phyloP scores from a whole-genome alignment of 495 filamentous ascomycete species.

The Cladorrhinum samala region DNA sequence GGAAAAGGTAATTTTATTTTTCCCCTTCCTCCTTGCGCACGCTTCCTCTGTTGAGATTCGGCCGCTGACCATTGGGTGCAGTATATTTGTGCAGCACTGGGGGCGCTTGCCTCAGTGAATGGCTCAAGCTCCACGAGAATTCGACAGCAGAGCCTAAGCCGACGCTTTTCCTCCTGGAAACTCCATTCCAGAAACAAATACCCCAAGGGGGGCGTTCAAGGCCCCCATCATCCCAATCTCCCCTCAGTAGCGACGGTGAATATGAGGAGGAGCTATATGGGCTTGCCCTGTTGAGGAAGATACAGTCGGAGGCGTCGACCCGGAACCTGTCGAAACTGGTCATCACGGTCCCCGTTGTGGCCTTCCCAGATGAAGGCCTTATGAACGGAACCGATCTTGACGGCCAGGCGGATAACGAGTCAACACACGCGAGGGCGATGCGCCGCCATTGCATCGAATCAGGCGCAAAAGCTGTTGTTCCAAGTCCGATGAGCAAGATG shows the following conservation, averaged over 20 bases:
- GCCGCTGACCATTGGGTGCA: conserved; percentile 33
- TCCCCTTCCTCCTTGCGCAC: no score
- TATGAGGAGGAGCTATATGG: conserved; percentile 55
- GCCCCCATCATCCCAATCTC: conserved; percentile 39
- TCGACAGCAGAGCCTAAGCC: conserved; percentile 59
- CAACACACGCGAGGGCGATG: conserved; percentile 34
- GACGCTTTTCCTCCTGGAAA: conserved; percentile 71
- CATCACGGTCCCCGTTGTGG: conserved; percentile 64
- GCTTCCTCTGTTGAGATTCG: neutral
- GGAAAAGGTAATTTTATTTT: conserved; percentile 38
- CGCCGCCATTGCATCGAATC: conserved; percentile 67
- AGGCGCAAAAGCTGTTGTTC: conserved; percentile 79
- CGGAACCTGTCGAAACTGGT: conserved; percentile 67
- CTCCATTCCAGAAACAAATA: conserved; percentile 49
- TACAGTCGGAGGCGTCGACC: conserved; percentile 64
- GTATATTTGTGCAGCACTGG: conserved; percentile 70
- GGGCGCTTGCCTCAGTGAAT: conserved; percentile 61
- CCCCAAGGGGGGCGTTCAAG: conserved; percentile 28
- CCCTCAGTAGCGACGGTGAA: conserved; percentile 27
- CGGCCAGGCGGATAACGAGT: conserved; percentile 22
- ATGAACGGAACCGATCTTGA: conserved; percentile 18
- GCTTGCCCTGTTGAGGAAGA: conserved; percentile 58
- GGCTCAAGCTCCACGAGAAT: conserved; percentile 60
- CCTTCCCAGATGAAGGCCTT: conserved; percentile 24
- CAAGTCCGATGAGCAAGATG: conserved; percentile 64